Percentiles rank a stretch among this genome's conserved stretches.
phyloP scores from a whole-genome alignment of 192 early-diverging fungal genomes.

The Backusella parvicylindrica region DNA sequence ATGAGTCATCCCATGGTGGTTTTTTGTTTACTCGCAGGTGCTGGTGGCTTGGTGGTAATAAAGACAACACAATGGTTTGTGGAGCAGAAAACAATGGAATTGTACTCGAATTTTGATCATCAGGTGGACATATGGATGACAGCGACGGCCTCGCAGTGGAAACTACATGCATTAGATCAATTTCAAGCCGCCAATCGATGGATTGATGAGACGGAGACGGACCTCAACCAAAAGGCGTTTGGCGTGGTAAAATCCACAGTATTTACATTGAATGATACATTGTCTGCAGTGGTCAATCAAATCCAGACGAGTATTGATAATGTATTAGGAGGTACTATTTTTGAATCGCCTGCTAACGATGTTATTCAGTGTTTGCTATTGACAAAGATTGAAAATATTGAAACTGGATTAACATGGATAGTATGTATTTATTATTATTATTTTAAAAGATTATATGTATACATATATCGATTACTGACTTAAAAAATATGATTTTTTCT shows the following conservation, averaged over 20 bases:
- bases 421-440: constrained; percentile 6
- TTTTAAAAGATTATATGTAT: not conserved
- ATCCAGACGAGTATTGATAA: constrained; percentile 1
- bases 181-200: constrained; percentile 10
- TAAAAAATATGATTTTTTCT: not conserved
- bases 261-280: constrained; percentile 20
- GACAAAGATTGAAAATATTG: constrained; percentile 26
- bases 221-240: constrained; percentile 22
- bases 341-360: constrained; percentile 25
- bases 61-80: not conserved
- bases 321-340: constrained; percentile 22
- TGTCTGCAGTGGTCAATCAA: constrained; percentile 11
- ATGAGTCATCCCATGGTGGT: not conserved
- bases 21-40: constrained; percentile 2
- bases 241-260: constrained; percentile 13
- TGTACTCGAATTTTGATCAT: not conserved
- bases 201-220: constrained; percentile 17
- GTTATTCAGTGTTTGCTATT: constrained; percentile 23
- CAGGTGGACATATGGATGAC: not conserved
- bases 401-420: constrained; percentile 32
- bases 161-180: not conserved
- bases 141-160: not conserved
- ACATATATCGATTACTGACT: not conserved
- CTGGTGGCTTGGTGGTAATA: not conserved
- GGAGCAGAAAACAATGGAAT: not conserved